Base-by-base conservation (phyloP, 345 rosid genomes). In the Draba incana region DNA sequence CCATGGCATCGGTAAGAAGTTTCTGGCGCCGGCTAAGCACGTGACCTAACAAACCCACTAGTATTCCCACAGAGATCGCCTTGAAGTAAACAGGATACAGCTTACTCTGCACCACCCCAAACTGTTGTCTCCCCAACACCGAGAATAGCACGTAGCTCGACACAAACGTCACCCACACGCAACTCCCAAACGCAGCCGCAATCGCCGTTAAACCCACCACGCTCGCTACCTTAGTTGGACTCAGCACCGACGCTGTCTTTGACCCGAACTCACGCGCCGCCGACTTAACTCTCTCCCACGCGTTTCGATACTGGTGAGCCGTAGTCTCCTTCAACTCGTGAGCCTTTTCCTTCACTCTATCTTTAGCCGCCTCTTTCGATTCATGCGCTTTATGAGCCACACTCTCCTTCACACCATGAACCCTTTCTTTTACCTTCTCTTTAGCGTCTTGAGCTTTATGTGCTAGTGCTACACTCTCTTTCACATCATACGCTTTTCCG, bases 61-160 rank as follows among this genome's bases (percentile, higher is more conserved):
- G 75, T 20, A 85, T 65, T 31, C 83, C 80, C 13, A 35, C 66
- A 27, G 75, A 79, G 79, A 80, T 73, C 2, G 83, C 80, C 51
- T 76, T 80, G 60, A 88, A 90, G 75, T 88, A 88, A 41, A 82
- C 79, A 8, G 96, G 94, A 64, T 87, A 87, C 35, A 88, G 75
- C 82, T 87, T 93, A 80, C 98, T 88, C 81, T 88, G 98, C 37
- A 84, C 84, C 57, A 84, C 54, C 2, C 86, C 94, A 31, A 90
- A 88, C 78, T 87, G 94, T 39, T 82, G 88, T 68, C 87, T 82
- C 2, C 94, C 85, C 68, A 90, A 39, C 35, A 75, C 70, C 13
- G 71, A 50, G 0, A 85, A 82, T 33, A 93, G 47, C 20, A 87
- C 81, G 57, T 85, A 73, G 77, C 90, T 85, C 2, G 94, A 88